Percentiles rank a stretch among this genome's conserved stretches.
phyloP scores from a whole-genome alignment of 768 basidiomycete species.

The Cyathus striatus region DNA sequence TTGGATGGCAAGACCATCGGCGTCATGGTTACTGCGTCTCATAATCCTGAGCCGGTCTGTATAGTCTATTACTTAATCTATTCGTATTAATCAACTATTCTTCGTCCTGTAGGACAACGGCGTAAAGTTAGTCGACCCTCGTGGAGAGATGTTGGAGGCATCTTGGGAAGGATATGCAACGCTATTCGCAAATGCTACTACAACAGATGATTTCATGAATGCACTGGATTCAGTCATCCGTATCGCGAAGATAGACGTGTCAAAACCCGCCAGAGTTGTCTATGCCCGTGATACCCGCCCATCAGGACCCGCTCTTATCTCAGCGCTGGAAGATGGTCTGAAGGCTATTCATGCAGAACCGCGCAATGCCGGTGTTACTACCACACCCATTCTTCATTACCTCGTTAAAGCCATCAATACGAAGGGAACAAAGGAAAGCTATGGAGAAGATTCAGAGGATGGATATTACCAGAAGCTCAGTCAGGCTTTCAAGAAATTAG shows the following conservation, averaged over 20 bases:
- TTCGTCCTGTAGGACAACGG: slow-evolving; percentile 78
- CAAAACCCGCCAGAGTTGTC: slow-evolving; percentile 75
- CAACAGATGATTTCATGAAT: slow-evolving; percentile 66
- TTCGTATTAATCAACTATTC: slow-evolving; percentile 7
- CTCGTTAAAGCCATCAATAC: slow-evolving; percentile 89
- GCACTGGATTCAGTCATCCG: slow-evolving; percentile 60
- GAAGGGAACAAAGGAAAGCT: slow-evolving; percentile 68
- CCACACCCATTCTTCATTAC: slow-evolving; percentile 95
- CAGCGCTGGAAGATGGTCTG: slow-evolving; percentile 81
- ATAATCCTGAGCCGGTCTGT: slow-evolving; percentile 92
- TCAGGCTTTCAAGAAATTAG: slow-evolving; percentile 76
- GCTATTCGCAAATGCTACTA: slow-evolving; percentile 74
- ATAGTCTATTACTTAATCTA: neutral
- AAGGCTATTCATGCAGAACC: slow-evolving; percentile 62
- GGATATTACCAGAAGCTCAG: slow-evolving; percentile 85
- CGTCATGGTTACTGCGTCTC: slow-evolving; percentile 99
- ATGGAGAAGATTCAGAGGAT: slow-evolving; percentile 75
- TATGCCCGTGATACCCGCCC: slow-evolving; percentile 94
- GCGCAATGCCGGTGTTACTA: slow-evolving; percentile 79
- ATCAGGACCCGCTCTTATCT: slow-evolving; percentile 70
- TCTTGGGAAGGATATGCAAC: slow-evolving; percentile 93
- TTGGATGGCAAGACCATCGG: slow-evolving; percentile 91
- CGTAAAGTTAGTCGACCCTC: slow-evolving; percentile 96
- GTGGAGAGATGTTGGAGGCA: slow-evolving; percentile 94
- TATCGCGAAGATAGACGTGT: slow-evolving; percentile 68